A percentile compares a stretch with the other conserved stretches of the same genome.
These are phyloP conservation scores for Tagetes erecta DNA, from an alignment of 129 eudicot genomes.

Conservation along the genomic window DNA sequence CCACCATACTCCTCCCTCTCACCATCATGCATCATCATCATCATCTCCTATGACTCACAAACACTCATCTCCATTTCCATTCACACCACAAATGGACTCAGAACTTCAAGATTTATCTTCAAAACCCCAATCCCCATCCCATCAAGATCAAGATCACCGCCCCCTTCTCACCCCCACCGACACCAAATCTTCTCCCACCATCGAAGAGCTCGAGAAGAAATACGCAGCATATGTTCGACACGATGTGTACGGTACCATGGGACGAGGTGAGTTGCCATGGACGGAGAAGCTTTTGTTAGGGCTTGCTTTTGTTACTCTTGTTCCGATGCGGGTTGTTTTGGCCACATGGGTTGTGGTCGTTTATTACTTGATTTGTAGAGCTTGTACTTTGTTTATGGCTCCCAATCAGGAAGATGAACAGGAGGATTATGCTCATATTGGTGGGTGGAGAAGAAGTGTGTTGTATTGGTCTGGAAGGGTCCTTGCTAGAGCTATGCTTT, in stretches of 20 bases:
- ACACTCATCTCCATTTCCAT: neutral
- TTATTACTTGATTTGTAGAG: conserved; percentile 67
- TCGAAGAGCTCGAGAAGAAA: conserved; percentile 77
- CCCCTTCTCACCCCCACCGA: conserved; percentile 64
- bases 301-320: conserved; percentile 44
- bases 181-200: conserved; percentile 18
- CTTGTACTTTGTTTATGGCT: conserved; percentile 57
- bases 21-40: no score
- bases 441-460: conserved; percentile 78
- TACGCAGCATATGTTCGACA: conserved; percentile 73
- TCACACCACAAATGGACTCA: conserved; percentile 31
- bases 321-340: conserved; percentile 61
- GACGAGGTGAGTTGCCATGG: conserved; percentile 62
- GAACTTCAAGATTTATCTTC: conserved; percentile 56
- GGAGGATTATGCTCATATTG: conserved; percentile 84
- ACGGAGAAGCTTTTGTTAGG: conserved; percentile 60
- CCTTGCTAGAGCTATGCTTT: conserved; percentile 66
- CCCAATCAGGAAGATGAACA: conserved; percentile 70
- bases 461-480: conserved; percentile 64
- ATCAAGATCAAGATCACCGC: conserved; percentile 38
- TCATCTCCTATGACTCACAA: neutral
- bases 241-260: conserved; percentile 92
- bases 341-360: conserved; percentile 51
- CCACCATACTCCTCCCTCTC: no score
- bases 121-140: conserved; percentile 28